Base-by-base conservation (phyloP, 108 stramenopile genomes). In the Skeletonema menzelii region DNA sequence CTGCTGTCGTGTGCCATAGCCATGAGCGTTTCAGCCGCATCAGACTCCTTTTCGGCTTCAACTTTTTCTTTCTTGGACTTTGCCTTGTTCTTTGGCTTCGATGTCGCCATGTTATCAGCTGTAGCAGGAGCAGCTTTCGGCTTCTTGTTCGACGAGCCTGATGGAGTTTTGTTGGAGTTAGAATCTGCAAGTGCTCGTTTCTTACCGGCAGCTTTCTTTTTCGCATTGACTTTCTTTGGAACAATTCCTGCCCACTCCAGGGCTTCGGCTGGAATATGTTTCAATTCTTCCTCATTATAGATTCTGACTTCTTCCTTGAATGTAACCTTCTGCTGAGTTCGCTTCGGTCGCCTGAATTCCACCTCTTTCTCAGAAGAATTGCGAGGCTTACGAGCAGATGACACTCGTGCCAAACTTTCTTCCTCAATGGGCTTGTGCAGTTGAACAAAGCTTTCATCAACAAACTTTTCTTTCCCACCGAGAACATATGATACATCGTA, bases 401-500 rank as follows among this genome's bases (percentile, higher is more conserved):
- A 20, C 7, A 59, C 74, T 38, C 31, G 28, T 27, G 70, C 26
- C 37, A 57, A 13, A 26, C 22, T 53, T 53, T 53, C 49, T 24
- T 53, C 49, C 1, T 38, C 30, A 14, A 0, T 56, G 0, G 62
- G 17, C 26, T 72, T 67, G 27, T 83, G 37, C 56, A 79, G 59
- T 24, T 75, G 59, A 17, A 92, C 76, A 66, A 88, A 91, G n/a
- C 73, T 75, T 19, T 85, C 82, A 44, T 91, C 93, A 0, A 95
- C 91, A 5, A 66, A 56, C 46, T 82, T 86, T 67, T 95, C 93
- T 27, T 67, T 84, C 20, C 93, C 93, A 24, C 93, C 93, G 40
- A 95, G 72, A 49, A 95, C 64, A 46, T 95, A 95, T 10, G 82
- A 56, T 0, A 95, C 84, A 77, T 92, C 85, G 67, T 88, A 95